A percentile compares a stretch with the other conserved stretches of the same genome.
Evolutionary conservation across 169 alveolate species (phyloP).

Genomic region (Plasmodium vivax): DNA sequence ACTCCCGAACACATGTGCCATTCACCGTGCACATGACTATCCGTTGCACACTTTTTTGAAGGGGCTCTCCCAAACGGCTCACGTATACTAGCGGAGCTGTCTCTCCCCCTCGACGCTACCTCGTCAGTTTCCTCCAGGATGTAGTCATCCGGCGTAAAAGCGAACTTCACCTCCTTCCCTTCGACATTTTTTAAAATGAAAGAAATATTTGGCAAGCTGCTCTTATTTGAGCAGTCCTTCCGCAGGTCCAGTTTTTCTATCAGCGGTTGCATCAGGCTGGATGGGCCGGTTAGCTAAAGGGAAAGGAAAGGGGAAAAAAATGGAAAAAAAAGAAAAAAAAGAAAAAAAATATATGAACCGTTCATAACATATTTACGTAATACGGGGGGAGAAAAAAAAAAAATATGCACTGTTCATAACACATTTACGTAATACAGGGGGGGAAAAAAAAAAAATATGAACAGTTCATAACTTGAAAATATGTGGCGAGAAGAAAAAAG

Average conservation of each 20-base stretch:
- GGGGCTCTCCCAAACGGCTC: background rate
- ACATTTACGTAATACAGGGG: background rate
- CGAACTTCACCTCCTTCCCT: slow-evolving; percentile 78
- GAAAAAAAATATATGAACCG: background rate
- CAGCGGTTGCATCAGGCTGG: slow-evolving; percentile 83
- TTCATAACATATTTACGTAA: background rate
- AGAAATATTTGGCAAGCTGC: slow-evolving; percentile 83
- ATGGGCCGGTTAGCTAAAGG: slow-evolving; percentile 88
- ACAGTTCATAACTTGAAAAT: background rate
- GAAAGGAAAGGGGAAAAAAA: background rate
- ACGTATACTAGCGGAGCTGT: background rate
- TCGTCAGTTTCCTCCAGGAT: slow-evolving; percentile 76
- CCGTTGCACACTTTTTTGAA: background rate
- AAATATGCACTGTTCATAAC: background rate
- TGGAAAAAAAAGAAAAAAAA: background rate
- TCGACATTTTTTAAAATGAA: slow-evolving; percentile 81
- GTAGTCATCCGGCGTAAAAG: slow-evolving; percentile 81
- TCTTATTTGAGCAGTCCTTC: slow-evolving; percentile 85
- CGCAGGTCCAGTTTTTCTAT: slow-evolving; percentile 80
- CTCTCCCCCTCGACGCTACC: slow-evolving; percentile 12
- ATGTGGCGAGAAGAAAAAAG: background rate
- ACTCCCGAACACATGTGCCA: background rate
- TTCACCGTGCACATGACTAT: background rate
- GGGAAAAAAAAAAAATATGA: background rate
- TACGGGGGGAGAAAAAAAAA: background rate